phyloP scores from a whole-genome alignment of 495 filamentous ascomycete genomes.

The Aspergillus incahuasiensis region DNA sequence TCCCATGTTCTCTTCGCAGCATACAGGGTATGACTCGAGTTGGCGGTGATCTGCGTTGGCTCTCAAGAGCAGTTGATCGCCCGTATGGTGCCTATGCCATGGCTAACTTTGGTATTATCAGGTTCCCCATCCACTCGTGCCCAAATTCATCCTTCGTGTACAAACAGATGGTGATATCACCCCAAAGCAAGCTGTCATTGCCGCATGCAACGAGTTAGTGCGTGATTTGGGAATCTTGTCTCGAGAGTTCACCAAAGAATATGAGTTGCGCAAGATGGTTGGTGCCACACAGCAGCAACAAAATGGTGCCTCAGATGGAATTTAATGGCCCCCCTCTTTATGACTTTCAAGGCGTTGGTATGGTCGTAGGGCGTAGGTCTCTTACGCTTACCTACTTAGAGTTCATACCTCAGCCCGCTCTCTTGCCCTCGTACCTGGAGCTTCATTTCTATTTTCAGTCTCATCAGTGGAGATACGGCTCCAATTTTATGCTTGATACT shows the following conservation, averaged over 20 bases:
- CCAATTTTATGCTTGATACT: background rate
- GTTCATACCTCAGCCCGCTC: no score
- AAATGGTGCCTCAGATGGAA: conserved; percentile 27
- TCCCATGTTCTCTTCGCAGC: conserved; percentile 77
- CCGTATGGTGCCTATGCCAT: conserved; percentile 4
- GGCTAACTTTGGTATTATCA: conserved; percentile 22
- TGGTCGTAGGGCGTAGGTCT: background rate
- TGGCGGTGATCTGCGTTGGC: background rate
- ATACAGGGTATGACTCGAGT: conserved; percentile 64
- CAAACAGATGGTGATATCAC: conserved; percentile 86
- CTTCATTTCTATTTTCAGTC: background rate
- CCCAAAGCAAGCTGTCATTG: conserved; percentile 80
- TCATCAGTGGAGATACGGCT: conserved; percentile 6
- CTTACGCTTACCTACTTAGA: background rate
- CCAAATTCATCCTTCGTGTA: conserved; percentile 79
- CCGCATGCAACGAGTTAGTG: conserved; percentile 73
- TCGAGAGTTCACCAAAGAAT: conserved; percentile 92
- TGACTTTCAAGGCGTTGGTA: background rate
- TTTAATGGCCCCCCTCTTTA: background rate
- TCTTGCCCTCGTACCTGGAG: background rate
- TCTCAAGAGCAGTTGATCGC: background rate
- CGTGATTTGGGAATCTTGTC: conserved; percentile 68
- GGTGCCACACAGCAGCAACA: conserved; percentile 49
- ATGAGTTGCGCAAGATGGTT: conserved; percentile 86
- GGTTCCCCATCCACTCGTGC: conserved; percentile 80